These are phyloP conservation scores for Chlorella sorokiniana DNA, from an alignment of 139 green algal genomes.

Conservation along the genomic window DNA sequence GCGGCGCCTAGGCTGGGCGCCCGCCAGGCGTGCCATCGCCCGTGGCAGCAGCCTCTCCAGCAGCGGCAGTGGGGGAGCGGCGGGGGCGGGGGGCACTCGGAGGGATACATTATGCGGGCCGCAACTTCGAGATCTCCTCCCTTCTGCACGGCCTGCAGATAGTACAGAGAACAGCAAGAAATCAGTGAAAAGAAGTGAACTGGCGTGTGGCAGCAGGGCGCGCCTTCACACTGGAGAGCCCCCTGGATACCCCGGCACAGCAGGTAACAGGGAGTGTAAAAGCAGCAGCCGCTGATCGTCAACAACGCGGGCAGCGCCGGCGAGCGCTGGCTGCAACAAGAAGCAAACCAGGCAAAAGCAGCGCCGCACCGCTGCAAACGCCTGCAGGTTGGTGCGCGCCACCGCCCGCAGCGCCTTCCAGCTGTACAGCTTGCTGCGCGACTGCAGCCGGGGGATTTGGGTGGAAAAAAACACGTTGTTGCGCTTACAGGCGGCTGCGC, in stretches of 20 bases:
- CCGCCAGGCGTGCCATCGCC: neutral
- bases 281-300: no score
- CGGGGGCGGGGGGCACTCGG: constrained; percentile 22
- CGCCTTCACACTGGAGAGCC: neutral
- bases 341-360: constrained; percentile 1
- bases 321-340: neutral
- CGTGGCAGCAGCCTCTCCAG: neutral
- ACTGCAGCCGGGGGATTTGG: constrained; percentile 26
- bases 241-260: no score
- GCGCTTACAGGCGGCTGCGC: no score
- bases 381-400: constrained; percentile 41
- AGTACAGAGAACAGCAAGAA: neutral
- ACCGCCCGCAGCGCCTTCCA: constrained; percentile 56
- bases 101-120: constrained; percentile 43
- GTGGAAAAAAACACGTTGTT: no score
- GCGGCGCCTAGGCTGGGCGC: neutral
- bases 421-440: constrained; percentile 37
- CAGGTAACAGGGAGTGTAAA: no score
- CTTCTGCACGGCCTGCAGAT: constrained; percentile 12
- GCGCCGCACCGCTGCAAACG: constrained; percentile 21
- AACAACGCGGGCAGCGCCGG: neutral
- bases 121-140: constrained; percentile 45
- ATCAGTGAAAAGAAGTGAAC: no score
- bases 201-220: neutral
- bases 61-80: neutral